A percentile compares a stretch with the other conserved stretches of the same genome.
Evolutionary conservation across 345 rosid species (phyloP).

Genomic region (Cardamine resedifolia): DNA sequence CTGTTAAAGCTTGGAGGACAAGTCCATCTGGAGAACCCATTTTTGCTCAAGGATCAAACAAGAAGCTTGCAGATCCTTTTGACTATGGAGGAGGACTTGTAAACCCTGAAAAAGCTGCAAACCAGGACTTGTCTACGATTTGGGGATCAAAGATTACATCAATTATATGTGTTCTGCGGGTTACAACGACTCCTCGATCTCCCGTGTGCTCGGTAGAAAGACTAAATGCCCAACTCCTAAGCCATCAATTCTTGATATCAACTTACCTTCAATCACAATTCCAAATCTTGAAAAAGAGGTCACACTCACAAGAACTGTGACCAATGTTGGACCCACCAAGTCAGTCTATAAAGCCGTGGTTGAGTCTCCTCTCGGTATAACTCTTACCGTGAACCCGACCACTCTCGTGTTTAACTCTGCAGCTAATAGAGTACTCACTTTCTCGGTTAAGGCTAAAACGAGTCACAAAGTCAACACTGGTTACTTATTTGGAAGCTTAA

Average conservation of each 20-base stretch:
- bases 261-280: slow-evolving; percentile 45
- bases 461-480: slow-evolving; percentile 38
- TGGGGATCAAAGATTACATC: slow-evolving; percentile 43
- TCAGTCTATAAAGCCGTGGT: slow-evolving; percentile 22
- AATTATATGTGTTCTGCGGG: slow-evolving; percentile 50
- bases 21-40: slow-evolving; percentile 47
- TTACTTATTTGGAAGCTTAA: slow-evolving; percentile 47
- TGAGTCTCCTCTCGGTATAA: slow-evolving; percentile 27
- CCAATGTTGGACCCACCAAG: slow-evolving; percentile 27
- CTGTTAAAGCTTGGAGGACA: slow-evolving; percentile 34
- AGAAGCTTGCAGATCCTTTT: slow-evolving; percentile 56
- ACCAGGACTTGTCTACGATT: slow-evolving; percentile 63
- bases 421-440: slow-evolving; percentile 13
- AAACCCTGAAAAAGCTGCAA: slow-evolving; percentile 51
- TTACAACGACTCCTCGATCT: slow-evolving; percentile 47
- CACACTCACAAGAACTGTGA: slow-evolving; percentile 22
- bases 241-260: slow-evolving; percentile 38
- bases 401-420: slow-evolving; percentile 15
- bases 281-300: slow-evolving; percentile 26
- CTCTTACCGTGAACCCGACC: slow-evolving; percentile 25
- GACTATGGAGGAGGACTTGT: slow-evolving; percentile 67
- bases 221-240: slow-evolving; percentile 25
- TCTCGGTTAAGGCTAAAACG: slow-evolving; percentile 28
- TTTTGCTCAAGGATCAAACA: slow-evolving; percentile 50
- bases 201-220: slow-evolving; percentile 30